Base-by-base conservation (phyloP, 164 flowering plant genomes). In the Vitis amurensis region DNA sequence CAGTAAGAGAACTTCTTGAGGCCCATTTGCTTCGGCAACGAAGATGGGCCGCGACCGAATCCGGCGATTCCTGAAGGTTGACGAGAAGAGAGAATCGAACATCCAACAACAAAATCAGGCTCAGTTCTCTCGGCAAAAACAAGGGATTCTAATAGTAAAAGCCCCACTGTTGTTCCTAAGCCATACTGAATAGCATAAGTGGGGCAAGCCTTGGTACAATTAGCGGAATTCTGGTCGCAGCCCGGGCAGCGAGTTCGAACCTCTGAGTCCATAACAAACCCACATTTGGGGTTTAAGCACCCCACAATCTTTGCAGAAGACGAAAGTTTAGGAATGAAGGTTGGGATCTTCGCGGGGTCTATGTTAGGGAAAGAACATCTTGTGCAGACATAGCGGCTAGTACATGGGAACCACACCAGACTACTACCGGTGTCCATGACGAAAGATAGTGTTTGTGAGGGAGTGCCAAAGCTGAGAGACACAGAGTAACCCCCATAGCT, bases 1-100 rank as follows among this genome's bases (percentile, higher is more conserved):
- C 98, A 92, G 77, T 82, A 78, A 11, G 86, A 79, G 79, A 86
- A 86, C 63, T 68, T 82, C 66, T 55, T 71, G 50, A 83, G 77
- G 14, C 84, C 80, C 80, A 84, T 19, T 55, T 86, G 90, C 3
- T 75, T 47, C 0, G 90, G 88, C 9, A 86, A 53, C 16, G 90
- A 86, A 19, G 74, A 72, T 48, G 52, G 63, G 9, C 82, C 75
- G 3, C 85, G 88, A 8, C 88, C 90, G 68, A 86, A 86, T 15
- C 90, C 90, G 50, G 79, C 88, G 29, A 86, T 81, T 1, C 90
- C 90, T 9, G 79, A 68, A 11, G 88, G 88, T 57, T 84, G 86
- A 4, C 78, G 71, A 71, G 47, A 15, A 8, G 89, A 86, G 53
- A 81, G 56, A 49, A 81, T 23, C 49, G 88, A 84, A 76, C 90